These are phyloP conservation scores for Graphilbum sp. DNA, from an alignment of 2,329 filamentous ascomycete species.

Conservation along the genomic window DNA sequence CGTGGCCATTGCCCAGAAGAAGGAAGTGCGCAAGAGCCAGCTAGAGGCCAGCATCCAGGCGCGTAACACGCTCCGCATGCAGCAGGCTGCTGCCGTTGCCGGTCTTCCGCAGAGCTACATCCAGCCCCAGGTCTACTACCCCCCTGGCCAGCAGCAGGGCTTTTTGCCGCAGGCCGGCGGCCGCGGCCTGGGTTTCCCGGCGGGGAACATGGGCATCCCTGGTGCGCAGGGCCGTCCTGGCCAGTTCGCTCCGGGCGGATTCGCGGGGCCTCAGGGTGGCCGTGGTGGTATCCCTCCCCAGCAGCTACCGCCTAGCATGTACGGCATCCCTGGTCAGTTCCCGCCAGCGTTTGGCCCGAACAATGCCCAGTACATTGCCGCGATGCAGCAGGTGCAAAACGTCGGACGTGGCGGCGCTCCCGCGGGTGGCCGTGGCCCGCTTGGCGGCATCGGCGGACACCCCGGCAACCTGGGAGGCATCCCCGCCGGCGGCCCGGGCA, in stretches of 20 bases:
- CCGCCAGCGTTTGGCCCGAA: conserved; percentile 70
- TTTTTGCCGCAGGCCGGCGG: conserved; percentile 48
- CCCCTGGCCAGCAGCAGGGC: conserved; percentile 60
- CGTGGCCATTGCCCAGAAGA: conserved; percentile 94
- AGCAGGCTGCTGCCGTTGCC: conserved; percentile 83
- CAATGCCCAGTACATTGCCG: conserved; percentile 63
- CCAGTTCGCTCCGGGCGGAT: conserved; percentile 62
- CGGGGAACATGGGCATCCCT: conserved; percentile 48
- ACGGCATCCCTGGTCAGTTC: conserved; percentile 64
- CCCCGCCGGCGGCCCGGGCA: conserved; percentile 25
- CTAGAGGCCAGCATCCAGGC: conserved; percentile 98
- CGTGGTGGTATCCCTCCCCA: conserved; percentile 71
- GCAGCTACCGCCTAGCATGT: conserved; percentile 77
- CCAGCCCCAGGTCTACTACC: conserved; percentile 85
- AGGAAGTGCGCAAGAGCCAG: conserved; percentile 98
- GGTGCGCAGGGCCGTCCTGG: conserved; percentile 68
- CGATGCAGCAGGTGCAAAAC: conserved; percentile 62
- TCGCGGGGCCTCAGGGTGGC: conserved; percentile 70
- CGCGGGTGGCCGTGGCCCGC: conserved; percentile 54
- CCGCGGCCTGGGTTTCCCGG: conserved; percentile 51
- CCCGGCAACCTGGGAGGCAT: conserved; percentile 41
- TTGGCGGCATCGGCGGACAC: conserved; percentile 41
- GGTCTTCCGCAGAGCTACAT: conserved; percentile 81
- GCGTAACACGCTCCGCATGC: conserved; percentile 95
- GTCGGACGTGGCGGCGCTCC: conserved; percentile 44